phyloP scores from a whole-genome alignment of 2,329 filamentous ascomycete genomes.

The Neopestalotiopsis clavispora region DNA sequence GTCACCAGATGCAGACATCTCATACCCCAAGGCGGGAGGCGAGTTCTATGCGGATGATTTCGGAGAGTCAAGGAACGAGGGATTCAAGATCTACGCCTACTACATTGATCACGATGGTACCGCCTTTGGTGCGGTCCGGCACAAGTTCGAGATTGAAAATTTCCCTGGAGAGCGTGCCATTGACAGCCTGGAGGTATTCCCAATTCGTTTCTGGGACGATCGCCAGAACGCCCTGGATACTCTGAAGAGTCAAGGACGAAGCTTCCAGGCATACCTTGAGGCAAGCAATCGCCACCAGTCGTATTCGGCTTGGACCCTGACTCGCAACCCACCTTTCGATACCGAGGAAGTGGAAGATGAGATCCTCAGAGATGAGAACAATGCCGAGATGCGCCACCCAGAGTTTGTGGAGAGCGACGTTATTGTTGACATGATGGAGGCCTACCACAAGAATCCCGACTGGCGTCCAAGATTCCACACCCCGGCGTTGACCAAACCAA shows the following conservation, averaged over 20 bases:
- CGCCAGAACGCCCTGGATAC: slow-evolving; percentile 39
- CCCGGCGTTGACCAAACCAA: slow-evolving; percentile 35
- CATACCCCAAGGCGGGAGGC: slow-evolving; percentile 37
- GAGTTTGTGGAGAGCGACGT: slow-evolving; percentile 48
- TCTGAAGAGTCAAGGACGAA: slow-evolving; percentile 37
- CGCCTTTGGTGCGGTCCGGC: slow-evolving; percentile 42
- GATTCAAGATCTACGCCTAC: slow-evolving; percentile 43
- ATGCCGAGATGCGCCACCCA: slow-evolving; percentile 37
- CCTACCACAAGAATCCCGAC: slow-evolving; percentile 42
- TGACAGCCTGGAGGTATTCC: slow-evolving; percentile 41
- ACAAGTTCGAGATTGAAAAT: slow-evolving; percentile 40
- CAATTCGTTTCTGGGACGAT: slow-evolving; percentile 43
- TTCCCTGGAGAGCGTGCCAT: slow-evolving; percentile 45
- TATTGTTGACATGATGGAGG: slow-evolving; percentile 47
- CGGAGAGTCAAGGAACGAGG: slow-evolving; percentile 31
- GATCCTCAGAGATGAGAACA: slow-evolving; percentile 34
- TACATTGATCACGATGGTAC: slow-evolving; percentile 49
- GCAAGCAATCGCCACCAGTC: slow-evolving; percentile 41
- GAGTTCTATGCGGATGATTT: slow-evolving; percentile 41
- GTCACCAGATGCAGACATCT: slow-evolving; percentile 35
- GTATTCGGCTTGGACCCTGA: slow-evolving; percentile 48
- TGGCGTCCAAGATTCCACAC: slow-evolving; percentile 40
- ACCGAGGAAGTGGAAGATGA: slow-evolving; percentile 34
- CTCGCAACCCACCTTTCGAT: slow-evolving; percentile 39
- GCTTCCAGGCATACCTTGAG: slow-evolving; percentile 37